Evolutionary conservation across 164 flowering plant genomes (phyloP), one percentile per base, ranked within the genome.

Genomic region (Aristolochia fimbriata): DNA sequence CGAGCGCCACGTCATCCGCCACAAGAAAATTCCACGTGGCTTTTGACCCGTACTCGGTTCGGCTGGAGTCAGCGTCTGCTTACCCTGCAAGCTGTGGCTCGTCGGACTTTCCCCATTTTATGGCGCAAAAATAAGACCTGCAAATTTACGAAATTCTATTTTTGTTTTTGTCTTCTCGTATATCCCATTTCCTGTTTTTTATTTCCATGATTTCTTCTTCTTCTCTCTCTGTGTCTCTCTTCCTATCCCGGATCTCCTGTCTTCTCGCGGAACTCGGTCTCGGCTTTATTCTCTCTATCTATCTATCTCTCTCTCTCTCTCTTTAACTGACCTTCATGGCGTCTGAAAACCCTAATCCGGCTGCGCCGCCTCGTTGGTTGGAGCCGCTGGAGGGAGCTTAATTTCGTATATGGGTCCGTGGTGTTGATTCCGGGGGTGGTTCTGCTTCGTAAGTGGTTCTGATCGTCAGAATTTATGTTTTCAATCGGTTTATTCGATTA

Each of bases 311-410:
- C 37, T 31, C 45, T 65, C 62, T 52, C 52, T 60, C 59, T 70
- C 62, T 58, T 2, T 49, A 15, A 48, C 47, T 21, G 30, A 41
- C 62, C 33, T 62, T 51, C 61, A 61, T 62, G 70, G 74, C 59
- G 66, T 63, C 51, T 59, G 62, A 47, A 56, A 75, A 66, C 76
- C 80, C 80, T 77, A 73, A 62, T 22, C 19, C 53, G 54, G 30
- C 14, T 31, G 63, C 48, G 69, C 77, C 66, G 75, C 65, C 73
- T 65, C 67, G 43, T 37, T 7, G 43, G 43, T 37, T 17, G 47
- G 49, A 25, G 37, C 24, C 6, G 27, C 13, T 50, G 48, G 20
- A 22, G 19, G 47, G 63, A 47, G 10, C 23, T 43, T 9, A 15
- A 51, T 15, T 2, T 51, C 50, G 17, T 47, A 33, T 21, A 19